phyloP scores from a whole-genome alignment of 2,329 filamentous ascomycete genomes.

The Fusarium nanum region DNA sequence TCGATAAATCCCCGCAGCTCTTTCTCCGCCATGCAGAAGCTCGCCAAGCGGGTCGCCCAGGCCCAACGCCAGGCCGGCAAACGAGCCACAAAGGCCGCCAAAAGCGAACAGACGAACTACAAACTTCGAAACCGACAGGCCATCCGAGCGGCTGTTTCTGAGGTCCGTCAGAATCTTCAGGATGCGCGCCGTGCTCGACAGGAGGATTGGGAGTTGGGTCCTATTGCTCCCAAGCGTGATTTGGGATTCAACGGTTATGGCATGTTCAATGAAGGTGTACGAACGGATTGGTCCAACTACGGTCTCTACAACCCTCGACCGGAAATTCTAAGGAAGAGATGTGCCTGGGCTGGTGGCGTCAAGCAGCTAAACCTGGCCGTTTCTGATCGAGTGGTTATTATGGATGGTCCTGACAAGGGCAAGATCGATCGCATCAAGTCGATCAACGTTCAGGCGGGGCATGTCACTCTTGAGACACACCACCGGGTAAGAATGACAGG shows the following conservation, averaged over 20 bases:
- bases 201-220: constrained; percentile 83
- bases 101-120: constrained; percentile 48
- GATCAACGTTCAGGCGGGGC: constrained; percentile 66
- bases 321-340: constrained; percentile 57
- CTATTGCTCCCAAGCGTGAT: constrained; percentile 81
- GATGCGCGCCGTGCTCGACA: constrained; percentile 64
- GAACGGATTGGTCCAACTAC: constrained; percentile 52
- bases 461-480: constrained; percentile 70
- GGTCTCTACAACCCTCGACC: constrained; percentile 47
- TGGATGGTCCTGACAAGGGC: constrained; percentile 82
- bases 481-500: constrained; percentile 68
- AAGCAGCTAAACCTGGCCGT: constrained; percentile 70
- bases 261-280: constrained; percentile 57
- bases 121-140: constrained; percentile 49
- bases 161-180: constrained; percentile 53
- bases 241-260: constrained; percentile 73
- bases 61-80: constrained; percentile 73
- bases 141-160: constrained; percentile 47
- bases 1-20: constrained; percentile 23
- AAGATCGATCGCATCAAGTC: constrained; percentile 79
- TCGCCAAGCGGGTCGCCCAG: constrained; percentile 73
- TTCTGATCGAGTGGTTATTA: constrained; percentile 84
- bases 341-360: constrained; percentile 66
- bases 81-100: constrained; percentile 55
- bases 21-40: constrained; percentile 72